Base-by-base conservation (phyloP, 2,329 filamentous ascomycete genomes). In the Neurospora crassa region DNA sequence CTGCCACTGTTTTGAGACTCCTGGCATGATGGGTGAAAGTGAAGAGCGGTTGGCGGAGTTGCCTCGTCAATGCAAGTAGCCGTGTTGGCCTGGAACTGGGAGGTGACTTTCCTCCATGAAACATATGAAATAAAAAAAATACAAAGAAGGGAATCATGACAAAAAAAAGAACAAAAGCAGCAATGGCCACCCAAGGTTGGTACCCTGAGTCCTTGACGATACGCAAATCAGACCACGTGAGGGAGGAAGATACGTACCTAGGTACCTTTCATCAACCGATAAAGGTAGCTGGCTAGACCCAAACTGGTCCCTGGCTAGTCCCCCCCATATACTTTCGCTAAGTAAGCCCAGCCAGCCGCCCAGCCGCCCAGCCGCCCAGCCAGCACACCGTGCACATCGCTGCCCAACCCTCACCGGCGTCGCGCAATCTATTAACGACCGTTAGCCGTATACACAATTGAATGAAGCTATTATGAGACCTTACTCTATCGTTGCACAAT, bases 1-100 rank as follows among this genome's bases (percentile, higher is more conserved):
- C 40, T 5, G 67, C 24, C 29, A 75, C 71, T 43, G 68, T 69
- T 63, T 63, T 37, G 53, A 34, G 53, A 7, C 7, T 63, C 29
- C 53, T 63, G 53, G 29, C 24, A 37, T 63, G 47, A 12, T 37
- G 34, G 53, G 53, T 37, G 12, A 53, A 24, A 14, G 24, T 63
- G 7, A 63, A 37, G 29, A 29, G 24, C 53, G 53, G 29, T 63
- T 63, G 53, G 24, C 29, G 16, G 24, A 34, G 3, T 24, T 10
- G 53, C 53, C 24, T 63, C 29, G 53, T 18, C 24, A 7, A 63
- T 3, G 53, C 29, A 34, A 34, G 5, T 8, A 37, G 53, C 53
- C 53, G 24, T 34, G 16, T 18, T 63, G 24, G 53, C 53, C 29
- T 63, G 7, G 29, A 18, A 11, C 3, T n/a, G 16, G 16, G 7